Base-by-base conservation (phyloP, 768 basidiomycete species). In the Lanmaoa rubissima region DNA sequence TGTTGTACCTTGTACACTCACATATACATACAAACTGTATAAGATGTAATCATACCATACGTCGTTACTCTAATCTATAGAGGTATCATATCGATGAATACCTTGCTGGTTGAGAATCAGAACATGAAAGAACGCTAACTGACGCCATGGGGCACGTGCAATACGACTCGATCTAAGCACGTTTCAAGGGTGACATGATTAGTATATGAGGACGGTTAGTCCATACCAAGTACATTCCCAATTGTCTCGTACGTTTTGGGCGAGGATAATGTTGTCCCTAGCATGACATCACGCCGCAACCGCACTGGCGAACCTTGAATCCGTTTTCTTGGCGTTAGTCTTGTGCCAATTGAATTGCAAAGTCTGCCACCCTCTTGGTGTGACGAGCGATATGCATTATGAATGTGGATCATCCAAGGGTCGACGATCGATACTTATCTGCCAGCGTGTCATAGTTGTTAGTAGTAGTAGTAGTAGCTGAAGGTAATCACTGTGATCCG, bases 11-110 rank as follows among this genome's bases (percentile, higher is more conserved):
- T 24, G 34, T 34, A 14, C 34, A 35, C 21, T 51, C 36, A 59
- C 26, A 11, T 6, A 53, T 41, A 46, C 36, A 53, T 34, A 36
- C 31, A 41, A 13, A 38, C 26, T 17, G 19, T 63, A 50, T 17
- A 50, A 38, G 8, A 61, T 51, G 38, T 54, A 42, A 34, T 35
- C 24, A 34, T 61, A 46, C 35, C 6, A 16, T 43, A 58, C 24
- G 7, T 11, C 24, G 16, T 38, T 31, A 19, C 19, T 39, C 38
- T 58, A 51, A 58, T 58, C 40, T 42, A 35, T 38, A 16, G 45
- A 17, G n/a, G 21, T 28, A 40, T 35, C 21, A 2, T 24, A 2
- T 24, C 21, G 24, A 44, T 53, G 13, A n/a, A 19, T n/a, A 9
- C 36, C 24, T 19, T 28, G 31, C 12, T 3, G 1, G 14, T 31